These are phyloP conservation scores for Amborella trichopoda DNA, from an alignment of 164 flowering plant genomes.

Conservation along the genomic window DNA sequence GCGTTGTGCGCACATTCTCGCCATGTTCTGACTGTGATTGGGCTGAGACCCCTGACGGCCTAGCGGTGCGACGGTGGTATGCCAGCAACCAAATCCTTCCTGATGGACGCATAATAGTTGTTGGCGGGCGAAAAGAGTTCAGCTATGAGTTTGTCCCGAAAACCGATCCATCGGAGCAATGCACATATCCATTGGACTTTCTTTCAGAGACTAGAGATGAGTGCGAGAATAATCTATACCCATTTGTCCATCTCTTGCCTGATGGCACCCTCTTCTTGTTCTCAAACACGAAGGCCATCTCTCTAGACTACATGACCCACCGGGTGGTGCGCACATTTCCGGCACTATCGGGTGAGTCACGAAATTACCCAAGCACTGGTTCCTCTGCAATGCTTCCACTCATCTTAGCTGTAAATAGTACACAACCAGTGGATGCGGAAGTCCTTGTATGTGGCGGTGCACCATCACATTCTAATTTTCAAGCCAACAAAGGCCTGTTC, in stretches of 20 bases:
- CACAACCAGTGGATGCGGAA: conserved; percentile 23
- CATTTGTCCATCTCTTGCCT: conserved; percentile 23
- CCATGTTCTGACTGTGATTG: conserved; percentile 37
- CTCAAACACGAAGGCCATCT: conserved; percentile 30
- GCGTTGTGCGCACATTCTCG: conserved; percentile 18
- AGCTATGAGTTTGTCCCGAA: conserved; percentile 36
- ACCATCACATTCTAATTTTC: conserved; percentile 12
- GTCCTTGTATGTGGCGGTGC: conserved; percentile 53
- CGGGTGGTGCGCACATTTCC: conserved; percentile 24
- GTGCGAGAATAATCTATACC: conserved; percentile 35
- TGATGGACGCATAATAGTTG: conserved; percentile 22
- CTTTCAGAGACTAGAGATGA: conserved; percentile 18
- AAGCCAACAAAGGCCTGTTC: conserved; percentile 15
- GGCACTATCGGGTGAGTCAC: conserved; percentile 28
- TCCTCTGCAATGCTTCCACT: conserved; percentile 39
- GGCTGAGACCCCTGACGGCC: conserved; percentile 18
- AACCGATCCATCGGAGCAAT: neutral
- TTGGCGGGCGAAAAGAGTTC: conserved; percentile 31
- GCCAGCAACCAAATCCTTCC: conserved; percentile 40
- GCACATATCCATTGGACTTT: conserved; percentile 17
- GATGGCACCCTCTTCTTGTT: conserved; percentile 48
- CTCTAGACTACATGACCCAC: conserved; percentile 28
- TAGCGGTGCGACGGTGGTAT: conserved; percentile 30
- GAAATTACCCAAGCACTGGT: conserved; percentile 45
- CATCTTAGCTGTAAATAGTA: neutral